Evolutionary conservation across 441 rosid species (phyloP), one percentile per base, ranked within the genome.

Genomic region (Aleurites moluccanus): DNA sequence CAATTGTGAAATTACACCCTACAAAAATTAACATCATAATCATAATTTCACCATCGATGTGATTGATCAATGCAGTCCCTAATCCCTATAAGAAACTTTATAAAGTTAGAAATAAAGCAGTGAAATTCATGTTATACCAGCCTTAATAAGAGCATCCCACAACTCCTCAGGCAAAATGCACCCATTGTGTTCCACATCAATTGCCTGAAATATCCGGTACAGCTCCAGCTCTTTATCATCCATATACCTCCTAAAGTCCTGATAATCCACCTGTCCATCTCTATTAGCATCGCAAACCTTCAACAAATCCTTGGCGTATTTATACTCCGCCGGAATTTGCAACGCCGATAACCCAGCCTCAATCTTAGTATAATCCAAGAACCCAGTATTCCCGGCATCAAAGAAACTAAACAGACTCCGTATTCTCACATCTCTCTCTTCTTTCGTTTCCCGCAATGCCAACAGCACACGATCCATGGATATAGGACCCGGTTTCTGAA

Each of bases 151-250:
- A 15, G 97, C 98, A 67, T 96, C 97, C 90, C 87, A 96, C 0
- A 93, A 88, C 90, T 96, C 98, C 79, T 92, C 99, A 0, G 98
- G 99, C 80, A 93, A 82, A 88, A 96, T 96, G 90, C 96, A 96
- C 14, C 98, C 98, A 67, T 83, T 93, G 70, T 90, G 99, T 59
- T 88, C 98, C n/a, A 96, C 99, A 81, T 96, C 99, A 80, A 96
- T 96, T 59, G 94, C 90, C 68, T 93, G 94, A 73, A 96, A 96
- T 45, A 96, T 96, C 82, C 87, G 74, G 73, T 96, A 96, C 44
- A 96, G 87, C 88, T 96, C 99, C 30, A 96, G 89, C 91, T 96
- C 98, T 83, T 96, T 96, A 68, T 79, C 94, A 53, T 96, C 98
- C 94, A 96, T 96, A 68, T 96, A 96, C 49, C 94, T 81, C 83